A percentile compares a stretch with the other conserved stretches of the same genome.
Evolutionary conservation across 495 filamentous ascomycete genomes (phyloP).

Genomic region (Cercophora samala): DNA sequence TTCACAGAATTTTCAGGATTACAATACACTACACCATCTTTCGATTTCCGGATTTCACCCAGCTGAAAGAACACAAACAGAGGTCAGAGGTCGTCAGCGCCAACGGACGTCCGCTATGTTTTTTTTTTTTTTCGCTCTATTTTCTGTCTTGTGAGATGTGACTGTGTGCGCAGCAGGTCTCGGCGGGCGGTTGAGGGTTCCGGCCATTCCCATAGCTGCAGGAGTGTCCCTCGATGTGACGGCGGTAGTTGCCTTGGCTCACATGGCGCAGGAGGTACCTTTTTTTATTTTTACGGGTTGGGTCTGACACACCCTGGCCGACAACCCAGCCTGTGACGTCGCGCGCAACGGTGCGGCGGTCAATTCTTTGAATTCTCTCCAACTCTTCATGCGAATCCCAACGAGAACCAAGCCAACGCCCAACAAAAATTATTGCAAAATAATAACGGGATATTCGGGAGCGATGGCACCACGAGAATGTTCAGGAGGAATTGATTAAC

Average conservation of each 20-base stretch:
- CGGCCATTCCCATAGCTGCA: slow-evolving; percentile 7
- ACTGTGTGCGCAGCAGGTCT: neutral
- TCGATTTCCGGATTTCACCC: no score
- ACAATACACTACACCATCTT: no score
- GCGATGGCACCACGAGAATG: slow-evolving; percentile 1
- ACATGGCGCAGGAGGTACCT: slow-evolving; percentile 12
- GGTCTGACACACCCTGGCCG: slow-evolving; percentile 9
- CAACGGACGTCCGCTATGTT: slow-evolving; percentile 10
- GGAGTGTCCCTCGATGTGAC: neutral
- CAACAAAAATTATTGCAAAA: slow-evolving; percentile 2
- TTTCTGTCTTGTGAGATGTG: neutral
- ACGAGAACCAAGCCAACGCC: neutral
- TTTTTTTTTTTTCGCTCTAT: neutral
- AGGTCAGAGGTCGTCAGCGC: neutral
- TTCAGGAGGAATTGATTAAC: slow-evolving; percentile 4
- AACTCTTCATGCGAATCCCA: neutral
- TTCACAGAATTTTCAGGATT: neutral
- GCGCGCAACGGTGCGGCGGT: slow-evolving; percentile 14
- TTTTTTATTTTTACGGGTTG: neutral
- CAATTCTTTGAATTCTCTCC: neutral
- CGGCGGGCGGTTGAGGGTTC: slow-evolving; percentile 6
- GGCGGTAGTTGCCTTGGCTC: slow-evolving; percentile 3
- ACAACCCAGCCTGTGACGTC: slow-evolving; percentile 9
- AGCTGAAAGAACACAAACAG: neutral
- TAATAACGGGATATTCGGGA: neutral